Base-by-base conservation (phyloP, 148 eudicot species). In the Spergularia bocconei region DNA sequence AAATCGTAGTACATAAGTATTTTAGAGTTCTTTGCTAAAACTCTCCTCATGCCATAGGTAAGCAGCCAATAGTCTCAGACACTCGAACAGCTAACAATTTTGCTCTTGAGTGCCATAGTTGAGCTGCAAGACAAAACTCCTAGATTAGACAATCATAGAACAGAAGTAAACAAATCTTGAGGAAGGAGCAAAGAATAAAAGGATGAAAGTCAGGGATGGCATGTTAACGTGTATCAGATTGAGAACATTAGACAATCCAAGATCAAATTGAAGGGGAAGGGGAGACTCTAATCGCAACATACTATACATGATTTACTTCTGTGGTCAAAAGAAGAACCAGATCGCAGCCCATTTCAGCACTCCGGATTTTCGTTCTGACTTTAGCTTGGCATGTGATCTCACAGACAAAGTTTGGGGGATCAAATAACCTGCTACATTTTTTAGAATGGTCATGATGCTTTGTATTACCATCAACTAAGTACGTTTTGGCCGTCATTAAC, bases 41-140 rank as follows among this genome's bases (percentile, higher is more conserved):
- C 78, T 73, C 77, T 78, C 69, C n/a, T 79, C 82, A 69, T 73
- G 77, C 50, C 72, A 52, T 14, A 63, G 71, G 70, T 71, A 65
- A 25, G 47, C 60, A 67, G 63, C 44, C 38, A 67, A 54, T 38
- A 64, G 25, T 63, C 41, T 29, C 52, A 65, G 21, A 44, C 75
- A 29, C 41, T 29, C 52, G 55, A 16, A 44, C 75, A 29, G 51
- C 29, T 56, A 56, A 15, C 15, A 17, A 44, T 44, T 39, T 50
- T 50, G 33, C 62, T 47, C 68, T 67, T 67, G 60, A 41, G 56
- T 29, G 38, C n/a, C 15, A 50, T n/a, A 44, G 51, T 23, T 23
- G 23, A 44, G 48, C 52, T 64, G 69, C 47, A 63, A 61, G 57
- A 41, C 17, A 16, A 41, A 8, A 62, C 54, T 62, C 20, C 2